Evolutionary conservation across 208 protist species (phyloP).

Genomic region (Crithidia thermophila): DNA sequence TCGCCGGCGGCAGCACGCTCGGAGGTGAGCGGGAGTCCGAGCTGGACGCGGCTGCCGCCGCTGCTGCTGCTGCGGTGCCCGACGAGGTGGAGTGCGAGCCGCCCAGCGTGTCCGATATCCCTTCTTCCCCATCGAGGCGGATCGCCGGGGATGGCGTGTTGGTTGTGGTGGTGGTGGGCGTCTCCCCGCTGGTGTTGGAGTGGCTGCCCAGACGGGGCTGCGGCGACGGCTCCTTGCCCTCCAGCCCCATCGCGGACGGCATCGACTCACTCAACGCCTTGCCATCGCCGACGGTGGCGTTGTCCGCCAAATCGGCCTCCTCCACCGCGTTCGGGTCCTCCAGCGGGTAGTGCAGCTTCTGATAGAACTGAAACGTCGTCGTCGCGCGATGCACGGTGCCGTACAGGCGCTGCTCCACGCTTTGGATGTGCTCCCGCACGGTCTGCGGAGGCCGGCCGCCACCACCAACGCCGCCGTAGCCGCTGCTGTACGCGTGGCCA

Average conservation of each 20-base stretch:
- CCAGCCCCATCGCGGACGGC: neutral
- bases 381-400: conserved; percentile 47
- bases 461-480: neutral
- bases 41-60: neutral
- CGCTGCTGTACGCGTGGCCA: neutral
- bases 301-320: conserved; percentile 12
- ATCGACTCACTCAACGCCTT: conserved; percentile 17
- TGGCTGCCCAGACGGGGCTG: conserved; percentile 35
- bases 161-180: neutral
- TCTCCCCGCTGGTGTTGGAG: neutral
- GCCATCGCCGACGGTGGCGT: conserved; percentile 2
- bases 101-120: neutral
- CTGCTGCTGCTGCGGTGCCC: too few relatives aligned
- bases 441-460: neutral
- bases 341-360: conserved; percentile 73
- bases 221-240: conserved; percentile 48
- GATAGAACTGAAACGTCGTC: conserved; percentile 61
- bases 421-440: conserved; percentile 37
- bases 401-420: conserved; percentile 49
- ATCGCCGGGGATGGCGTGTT: neutral
- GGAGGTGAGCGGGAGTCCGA: neutral
- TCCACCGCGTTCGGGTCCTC: conserved; percentile 36
- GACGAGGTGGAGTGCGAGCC: too few relatives aligned
- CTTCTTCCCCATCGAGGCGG: conserved; percentile 1
- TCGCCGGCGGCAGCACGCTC: neutral